Conservation (phyloP, 345 rosid species). For the Hibiscus syriacus region DNA sequence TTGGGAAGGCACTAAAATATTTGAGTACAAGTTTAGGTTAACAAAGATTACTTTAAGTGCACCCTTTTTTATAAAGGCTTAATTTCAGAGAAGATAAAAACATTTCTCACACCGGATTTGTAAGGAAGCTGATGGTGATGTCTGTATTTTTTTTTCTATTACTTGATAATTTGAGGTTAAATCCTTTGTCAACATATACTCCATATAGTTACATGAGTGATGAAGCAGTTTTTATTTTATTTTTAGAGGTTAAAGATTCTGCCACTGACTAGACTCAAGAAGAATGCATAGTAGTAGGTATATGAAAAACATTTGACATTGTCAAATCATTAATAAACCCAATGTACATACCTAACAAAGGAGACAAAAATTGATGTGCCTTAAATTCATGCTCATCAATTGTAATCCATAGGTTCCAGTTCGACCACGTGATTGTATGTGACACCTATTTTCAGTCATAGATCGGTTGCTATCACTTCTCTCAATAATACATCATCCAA, state of each 20-base stretch:
- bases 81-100: background rate
- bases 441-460: background rate
- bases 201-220: background rate
- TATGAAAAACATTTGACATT: background rate
- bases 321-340: background rate
- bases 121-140: background rate
- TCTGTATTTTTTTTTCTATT: background rate
- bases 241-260: background rate
- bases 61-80: background rate
- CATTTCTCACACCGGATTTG: background rate
- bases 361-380: background rate
- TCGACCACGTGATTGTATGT: background rate
- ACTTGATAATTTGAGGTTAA: background rate
- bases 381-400: conserved; percentile 6
- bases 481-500: background rate
- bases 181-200: background rate
- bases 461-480: background rate
- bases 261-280: background rate
- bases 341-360: no score
- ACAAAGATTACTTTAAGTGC: background rate
- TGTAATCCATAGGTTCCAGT: background rate
- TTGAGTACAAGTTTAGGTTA: no score
- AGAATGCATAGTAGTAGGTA: background rate
- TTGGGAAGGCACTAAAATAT: no score
- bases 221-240: background rate